These are phyloP conservation scores for Wallacemonas sp. DNA, from an alignment of 208 protist genomes.

Conservation along the genomic window DNA sequence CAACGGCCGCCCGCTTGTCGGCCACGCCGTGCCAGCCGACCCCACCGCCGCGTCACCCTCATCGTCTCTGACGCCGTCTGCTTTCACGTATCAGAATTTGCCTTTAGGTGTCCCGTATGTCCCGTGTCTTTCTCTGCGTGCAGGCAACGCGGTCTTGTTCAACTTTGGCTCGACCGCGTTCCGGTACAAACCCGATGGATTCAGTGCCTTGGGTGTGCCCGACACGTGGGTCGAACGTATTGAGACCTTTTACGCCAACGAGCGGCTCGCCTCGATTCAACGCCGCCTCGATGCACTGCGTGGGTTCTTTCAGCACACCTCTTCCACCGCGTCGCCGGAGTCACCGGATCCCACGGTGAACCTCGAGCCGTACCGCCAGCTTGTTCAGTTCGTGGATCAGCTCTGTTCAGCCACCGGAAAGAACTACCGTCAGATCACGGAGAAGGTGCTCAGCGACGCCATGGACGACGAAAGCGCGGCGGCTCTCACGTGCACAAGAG, in stretches of 20 bases:
- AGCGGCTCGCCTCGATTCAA: constrained; percentile 43
- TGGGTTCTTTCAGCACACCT: constrained; percentile 37
- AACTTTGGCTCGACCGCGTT: constrained; percentile 91
- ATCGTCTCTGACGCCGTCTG: background rate
- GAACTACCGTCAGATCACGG: constrained; percentile 46
- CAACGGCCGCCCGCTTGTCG: constrained; percentile 75
- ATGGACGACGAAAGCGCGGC: constrained; percentile 9
- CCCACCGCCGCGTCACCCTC: constrained; percentile 16
- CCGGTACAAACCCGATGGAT: constrained; percentile 87
- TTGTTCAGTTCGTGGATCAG: constrained; percentile 29
- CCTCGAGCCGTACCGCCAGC: constrained; percentile 13
- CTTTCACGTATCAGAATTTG: constrained; percentile 46
- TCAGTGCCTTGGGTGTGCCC: constrained; percentile 81
- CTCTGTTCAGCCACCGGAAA: constrained; percentile 27
- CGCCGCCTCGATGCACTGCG: constrained; percentile 50
- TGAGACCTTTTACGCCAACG: constrained; percentile 86
- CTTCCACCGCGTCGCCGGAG: too few species aligned
- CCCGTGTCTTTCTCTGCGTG: constrained; percentile 82
- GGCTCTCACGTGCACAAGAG: constrained; percentile 17
- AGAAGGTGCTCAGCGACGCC: constrained; percentile 31
- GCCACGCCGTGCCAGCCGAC: constrained; percentile 10
- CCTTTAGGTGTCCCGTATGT: constrained; percentile 46
- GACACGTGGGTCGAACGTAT: constrained; percentile 93
- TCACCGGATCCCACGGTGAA: too few species aligned
- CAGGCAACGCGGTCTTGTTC: constrained; percentile 77